Evolutionary conservation across 176 grass and related monocot species (phyloP).

Genomic region (Oropetium thomaeum): DNA sequence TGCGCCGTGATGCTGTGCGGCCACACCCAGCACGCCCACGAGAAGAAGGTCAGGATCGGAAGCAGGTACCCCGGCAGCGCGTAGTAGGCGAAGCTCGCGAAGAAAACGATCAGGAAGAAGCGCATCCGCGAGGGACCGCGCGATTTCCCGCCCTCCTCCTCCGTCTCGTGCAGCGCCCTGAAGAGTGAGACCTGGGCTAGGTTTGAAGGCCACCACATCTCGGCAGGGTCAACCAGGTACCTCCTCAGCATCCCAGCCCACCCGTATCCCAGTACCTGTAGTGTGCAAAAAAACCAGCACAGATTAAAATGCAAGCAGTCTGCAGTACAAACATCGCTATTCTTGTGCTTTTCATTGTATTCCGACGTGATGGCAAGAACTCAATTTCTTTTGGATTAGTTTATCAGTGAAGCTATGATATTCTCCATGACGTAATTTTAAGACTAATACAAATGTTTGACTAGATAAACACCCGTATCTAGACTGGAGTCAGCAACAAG

Average conservation of each 20-base stretch:
- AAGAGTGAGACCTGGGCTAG: slow-evolving; percentile 96
- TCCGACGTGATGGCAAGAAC: neutral
- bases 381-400: neutral
- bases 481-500: neutral
- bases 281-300: neutral
- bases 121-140: slow-evolving; percentile 69
- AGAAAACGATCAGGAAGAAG: slow-evolving; percentile 86
- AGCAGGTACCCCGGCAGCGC: slow-evolving; percentile 76
- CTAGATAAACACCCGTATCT: neutral
- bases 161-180: slow-evolving; percentile 84
- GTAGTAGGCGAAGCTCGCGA: slow-evolving; percentile 82
- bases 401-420: neutral
- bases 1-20: slow-evolving; percentile 88
- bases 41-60: slow-evolving; percentile 91
- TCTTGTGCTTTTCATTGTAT: neutral
- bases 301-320: neutral
- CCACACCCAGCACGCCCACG: slow-evolving; percentile 92
- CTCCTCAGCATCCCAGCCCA: slow-evolving; percentile 89
- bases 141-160: slow-evolving; percentile 25
- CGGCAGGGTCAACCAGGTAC: slow-evolving; percentile 90
- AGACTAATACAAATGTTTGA: neutral
- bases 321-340: neutral
- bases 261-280: slow-evolving; percentile 84
- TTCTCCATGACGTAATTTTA: neutral
- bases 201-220: slow-evolving; percentile 99